Evolutionary conservation across 352 stramenopile genomes (phyloP).

Genomic region (Pythium rishiriense): DNA sequence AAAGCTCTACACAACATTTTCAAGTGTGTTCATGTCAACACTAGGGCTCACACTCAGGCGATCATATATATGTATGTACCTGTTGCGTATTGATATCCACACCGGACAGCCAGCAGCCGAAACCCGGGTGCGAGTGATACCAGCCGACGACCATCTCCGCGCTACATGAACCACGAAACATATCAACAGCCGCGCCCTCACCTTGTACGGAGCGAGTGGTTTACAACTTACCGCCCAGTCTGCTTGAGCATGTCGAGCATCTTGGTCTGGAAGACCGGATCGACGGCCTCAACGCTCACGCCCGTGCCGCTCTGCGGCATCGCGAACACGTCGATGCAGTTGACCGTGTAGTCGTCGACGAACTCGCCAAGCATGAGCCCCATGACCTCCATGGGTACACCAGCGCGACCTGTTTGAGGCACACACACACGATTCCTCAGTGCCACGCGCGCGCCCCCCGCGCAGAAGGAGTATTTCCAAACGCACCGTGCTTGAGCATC

Average conservation of each 20-base stretch:
- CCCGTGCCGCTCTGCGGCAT: constrained; percentile 98
- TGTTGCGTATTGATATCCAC: constrained; percentile 99
- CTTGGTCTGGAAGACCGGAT: constrained; percentile 99
- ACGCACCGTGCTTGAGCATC: constrained; percentile 98
- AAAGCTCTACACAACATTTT: constrained; percentile 88
- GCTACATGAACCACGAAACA: constrained; percentile 21
- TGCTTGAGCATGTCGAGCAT: constrained; percentile 99
- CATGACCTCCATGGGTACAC: constrained; percentile 99
- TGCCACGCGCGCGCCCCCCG: background rate
- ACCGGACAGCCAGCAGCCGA: constrained; percentile 99
- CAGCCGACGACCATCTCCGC: constrained; percentile 96
- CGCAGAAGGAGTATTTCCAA: background rate
- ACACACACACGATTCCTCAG: background rate
- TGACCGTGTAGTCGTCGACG: constrained; percentile 99
- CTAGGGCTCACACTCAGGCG: background rate
- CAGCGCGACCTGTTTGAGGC: constrained; percentile 88
- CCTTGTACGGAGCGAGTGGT: background rate
- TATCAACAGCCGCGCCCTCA: background rate
- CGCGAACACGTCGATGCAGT: constrained; percentile 99
- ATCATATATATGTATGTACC: constrained; percentile 21
- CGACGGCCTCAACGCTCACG: constrained; percentile 97
- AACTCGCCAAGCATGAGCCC: constrained; percentile 99
- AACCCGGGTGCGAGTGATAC: constrained; percentile 99
- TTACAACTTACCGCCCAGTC: constrained; percentile 79
- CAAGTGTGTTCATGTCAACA: background rate